Evolutionary conservation across 1,284 basidiomycete species (phyloP), one percentile per base, ranked within the genome.

Genomic region (Neotropicomus parvogracilis): DNA sequence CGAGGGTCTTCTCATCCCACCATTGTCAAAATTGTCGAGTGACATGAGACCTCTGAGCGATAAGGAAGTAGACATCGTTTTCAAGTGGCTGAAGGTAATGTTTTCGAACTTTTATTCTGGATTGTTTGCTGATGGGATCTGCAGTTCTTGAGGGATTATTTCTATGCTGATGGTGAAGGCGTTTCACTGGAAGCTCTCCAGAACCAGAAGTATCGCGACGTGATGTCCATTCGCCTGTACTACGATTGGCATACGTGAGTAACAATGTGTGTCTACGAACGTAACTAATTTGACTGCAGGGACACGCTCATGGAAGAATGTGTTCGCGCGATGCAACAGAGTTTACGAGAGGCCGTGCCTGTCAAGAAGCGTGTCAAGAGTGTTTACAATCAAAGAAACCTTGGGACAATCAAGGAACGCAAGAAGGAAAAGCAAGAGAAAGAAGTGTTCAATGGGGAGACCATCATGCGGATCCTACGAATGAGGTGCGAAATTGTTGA

Each of bases 1-100:
- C 53, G 97, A 99, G 65, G 83, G 82, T 7, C 71, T 99, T 59
- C 80, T 99, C 45, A 85, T 99, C 5, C 97, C 97, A 3, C 91
- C 95, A 1, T 70, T 99, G 46, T 91, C 89, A 6, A 93, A 97
- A 54, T 75, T 83, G n/a, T 77, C 86, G 9, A 93, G 92, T 46
- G 87, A 91, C 48, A 90, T 98, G 91, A 85, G 87, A 55, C 87
- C 93, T 12, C 67, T 99, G 59, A 85, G 79, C 29, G 95, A 97
- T 60, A 94, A 95, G 70, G 95, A 98, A 71, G 90, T 98, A 24
- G 95, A 98, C 63, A 88, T 99, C 48, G 95, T 95, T 10, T 94
- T 98, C 74, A 97, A 95, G 65, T 99, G 97, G 97, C 70, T 98
- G 43, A 93, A 92, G 79, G 91, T 90, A 35, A 12, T 41, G 19